Percentiles rank a stretch among this genome's conserved stretches.
phyloP scores from a whole-genome alignment of 2,329 filamentous ascomycete genomes.

The Pyricularia grisea region DNA sequence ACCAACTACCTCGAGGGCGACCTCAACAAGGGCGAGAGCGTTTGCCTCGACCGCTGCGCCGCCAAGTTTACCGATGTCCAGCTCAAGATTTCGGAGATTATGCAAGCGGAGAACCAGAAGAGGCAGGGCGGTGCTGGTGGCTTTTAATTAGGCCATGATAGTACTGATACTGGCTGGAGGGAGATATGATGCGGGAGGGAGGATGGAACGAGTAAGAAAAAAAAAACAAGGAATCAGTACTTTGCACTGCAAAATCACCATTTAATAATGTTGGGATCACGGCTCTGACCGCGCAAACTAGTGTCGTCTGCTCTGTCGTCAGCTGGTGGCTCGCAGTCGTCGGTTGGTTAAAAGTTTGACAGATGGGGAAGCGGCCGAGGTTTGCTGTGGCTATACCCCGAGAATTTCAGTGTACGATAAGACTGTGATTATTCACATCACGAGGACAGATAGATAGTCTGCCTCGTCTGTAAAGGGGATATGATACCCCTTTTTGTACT shows the following conservation, averaged over 20 bases:
- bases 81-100: slow-evolving; percentile 93
- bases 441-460: background rate
- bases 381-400: background rate
- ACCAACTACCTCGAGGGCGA: slow-evolving; percentile 89
- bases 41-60: slow-evolving; percentile 95
- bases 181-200: background rate
- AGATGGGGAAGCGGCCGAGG: background rate
- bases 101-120: slow-evolving; percentile 76
- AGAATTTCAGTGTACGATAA: background rate
- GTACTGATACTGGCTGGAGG: background rate
- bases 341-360: background rate
- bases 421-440: background rate
- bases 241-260: background rate
- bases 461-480: background rate
- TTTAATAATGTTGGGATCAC: background rate
- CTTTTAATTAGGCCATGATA: background rate
- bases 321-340: background rate
- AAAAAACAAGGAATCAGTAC: background rate
- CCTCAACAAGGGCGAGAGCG: slow-evolving; percentile 96
- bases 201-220: background rate
- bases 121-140: slow-evolving; percentile 45
- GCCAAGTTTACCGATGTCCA: slow-evolving; percentile 99
- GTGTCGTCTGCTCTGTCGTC: background rate
- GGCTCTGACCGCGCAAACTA: background rate
- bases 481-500: background rate